Base-by-base conservation (phyloP, 2,329 filamentous ascomycete genomes). In the Coleophoma eucalyptorum region DNA sequence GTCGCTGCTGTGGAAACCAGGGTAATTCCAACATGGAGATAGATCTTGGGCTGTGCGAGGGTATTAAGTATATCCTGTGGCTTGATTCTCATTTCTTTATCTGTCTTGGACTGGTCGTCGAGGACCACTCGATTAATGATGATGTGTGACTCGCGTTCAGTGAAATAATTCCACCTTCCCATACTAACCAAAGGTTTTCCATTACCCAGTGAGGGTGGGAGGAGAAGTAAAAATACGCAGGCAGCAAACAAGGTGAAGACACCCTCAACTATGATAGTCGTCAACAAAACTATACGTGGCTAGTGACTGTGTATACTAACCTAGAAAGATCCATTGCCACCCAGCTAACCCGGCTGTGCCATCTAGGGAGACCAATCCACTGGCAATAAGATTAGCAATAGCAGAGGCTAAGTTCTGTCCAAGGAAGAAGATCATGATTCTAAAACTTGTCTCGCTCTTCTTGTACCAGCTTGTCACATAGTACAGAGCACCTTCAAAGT, bases 401-500 rank as follows among this genome's bases (percentile, higher is more conserved):
- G 81, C 81, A 19, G 79, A 79, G 0, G 81, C 79, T 10, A 84
- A 64, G 7, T 76, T 74, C 1, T 78, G 77, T 21, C 77, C 78
- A 40, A 74, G 78, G 58, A 79, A 83, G 60, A 83, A 84, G 3
- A 84, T 68, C 2, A 79, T 77, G 38, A 83, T 76, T 4, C 80
- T 71, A 49, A 76, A 81, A 49, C 81, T 78, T 41, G 77, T 69
- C 60, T 84, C 80, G 44, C 77, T 73, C 10, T 77, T 70, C 51
- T 79, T 80, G 53, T 84, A 85, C 80, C 81, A 85, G 72, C 81
- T 82, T 1, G 78, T 79, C 3, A 84, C 67, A 50, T 82, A 78
- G 59, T 79, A 82, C 26, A 78, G 71, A 12, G 80, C 70, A 43
- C 38, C 37, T 40, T n/a, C n/a, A n/a, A n/a, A n/a, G n/a, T n/a